phyloP scores from a whole-genome alignment of 31 red algal species.

The Porphyra umbilicalis region DNA sequence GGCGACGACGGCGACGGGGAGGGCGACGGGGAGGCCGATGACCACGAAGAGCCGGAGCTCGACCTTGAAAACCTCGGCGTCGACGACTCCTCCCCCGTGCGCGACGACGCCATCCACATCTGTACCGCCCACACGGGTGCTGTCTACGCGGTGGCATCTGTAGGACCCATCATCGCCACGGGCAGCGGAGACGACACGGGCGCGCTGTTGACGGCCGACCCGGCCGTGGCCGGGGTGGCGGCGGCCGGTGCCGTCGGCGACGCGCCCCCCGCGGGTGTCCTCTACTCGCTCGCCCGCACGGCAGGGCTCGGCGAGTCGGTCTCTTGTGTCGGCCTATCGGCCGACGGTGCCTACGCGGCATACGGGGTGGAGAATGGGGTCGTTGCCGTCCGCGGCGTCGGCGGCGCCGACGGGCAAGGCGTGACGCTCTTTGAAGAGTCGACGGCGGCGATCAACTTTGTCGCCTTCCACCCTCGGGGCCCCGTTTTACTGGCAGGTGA shows the following conservation, averaged over 20 bases:
- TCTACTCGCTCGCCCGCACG: background rate
- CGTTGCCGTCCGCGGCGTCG: conserved; percentile 49
- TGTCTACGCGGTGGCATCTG: background rate
- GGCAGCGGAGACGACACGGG: background rate
- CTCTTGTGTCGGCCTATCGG: conserved; percentile 39
- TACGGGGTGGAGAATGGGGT: conserved; percentile 67
- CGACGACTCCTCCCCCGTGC: background rate
- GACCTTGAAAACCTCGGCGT: background rate
- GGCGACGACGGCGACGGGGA: background rate
- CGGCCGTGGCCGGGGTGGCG: background rate
- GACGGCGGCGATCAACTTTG: conserved; percentile 47
- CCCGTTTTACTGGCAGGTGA: conserved; percentile 50
- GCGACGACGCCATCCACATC: background rate
- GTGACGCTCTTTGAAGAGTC: conserved; percentile 1
- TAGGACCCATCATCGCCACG: background rate
- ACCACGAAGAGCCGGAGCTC: background rate
- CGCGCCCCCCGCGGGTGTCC: background rate
- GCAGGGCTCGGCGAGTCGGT: conserved; percentile 42
- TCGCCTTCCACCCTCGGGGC: conserved; percentile 52
- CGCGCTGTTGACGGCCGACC: background rate
- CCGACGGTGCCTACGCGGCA: conserved; percentile 52
- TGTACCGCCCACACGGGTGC: background rate
- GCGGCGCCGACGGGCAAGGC: conserved; percentile 34
- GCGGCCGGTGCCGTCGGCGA: background rate
- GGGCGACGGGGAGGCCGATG: background rate